Conservation (phyloP, 2,329 filamentous ascomycete species). For the Ascochyta lentis region DNA sequence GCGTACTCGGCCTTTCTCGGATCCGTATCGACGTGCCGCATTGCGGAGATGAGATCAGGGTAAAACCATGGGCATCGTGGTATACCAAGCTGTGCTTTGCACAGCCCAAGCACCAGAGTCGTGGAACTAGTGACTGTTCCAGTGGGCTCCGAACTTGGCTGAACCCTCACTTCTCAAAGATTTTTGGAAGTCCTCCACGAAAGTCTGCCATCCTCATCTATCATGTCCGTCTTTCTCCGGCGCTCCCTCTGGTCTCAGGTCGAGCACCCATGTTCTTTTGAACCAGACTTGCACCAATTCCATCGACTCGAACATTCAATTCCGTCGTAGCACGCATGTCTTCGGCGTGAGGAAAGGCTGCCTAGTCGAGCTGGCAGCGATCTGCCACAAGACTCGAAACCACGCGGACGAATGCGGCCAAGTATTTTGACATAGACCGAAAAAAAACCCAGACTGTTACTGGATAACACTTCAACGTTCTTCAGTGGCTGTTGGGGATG, state of each 20-base stretch:
- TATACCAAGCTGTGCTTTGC: constrained; percentile 7
- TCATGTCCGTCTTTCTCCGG: not conserved
- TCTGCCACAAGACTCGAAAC: not conserved
- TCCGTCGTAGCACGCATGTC: not conserved
- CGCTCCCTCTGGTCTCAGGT: not conserved
- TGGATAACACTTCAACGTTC: not conserved
- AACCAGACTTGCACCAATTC: not conserved
- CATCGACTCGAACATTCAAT: not conserved
- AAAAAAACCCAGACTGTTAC: not conserved
- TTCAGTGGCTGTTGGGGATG: constrained; percentile 1
- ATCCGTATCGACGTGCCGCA: not conserved
- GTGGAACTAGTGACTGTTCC: not conserved
- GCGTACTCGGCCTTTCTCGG: constrained; percentile 11
- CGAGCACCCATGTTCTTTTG: not conserved
- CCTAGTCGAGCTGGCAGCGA: not conserved
- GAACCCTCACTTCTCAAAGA: not conserved
- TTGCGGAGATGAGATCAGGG: not conserved
- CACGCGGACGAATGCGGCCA: constrained; percentile 2
- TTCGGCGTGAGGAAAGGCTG: constrained; percentile 5
- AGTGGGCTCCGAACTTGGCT: not conserved
- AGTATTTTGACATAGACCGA: not conserved
- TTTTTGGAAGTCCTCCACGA: too few relatives aligned
- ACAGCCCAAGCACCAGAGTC: not conserved
- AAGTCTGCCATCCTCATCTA: too few relatives aligned
- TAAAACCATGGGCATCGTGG: constrained; percentile 1